Evolutionary conservation across 1,139 yeast species (phyloP).

Genomic region (Scheffersomyces stambukii): DNA sequence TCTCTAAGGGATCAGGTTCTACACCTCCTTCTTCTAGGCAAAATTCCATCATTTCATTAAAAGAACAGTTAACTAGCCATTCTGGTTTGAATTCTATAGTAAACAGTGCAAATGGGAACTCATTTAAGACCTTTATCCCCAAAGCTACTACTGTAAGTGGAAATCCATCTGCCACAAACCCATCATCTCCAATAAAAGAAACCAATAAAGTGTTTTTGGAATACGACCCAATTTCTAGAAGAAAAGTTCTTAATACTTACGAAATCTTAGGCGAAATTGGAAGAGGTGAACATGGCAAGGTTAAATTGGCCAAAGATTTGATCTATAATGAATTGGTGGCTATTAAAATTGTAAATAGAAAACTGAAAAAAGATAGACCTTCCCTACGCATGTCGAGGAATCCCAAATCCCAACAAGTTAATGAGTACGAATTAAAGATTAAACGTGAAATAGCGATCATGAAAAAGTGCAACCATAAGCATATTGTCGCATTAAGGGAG

Average conservation of each 20-base stretch:
- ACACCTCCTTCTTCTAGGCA: conserved; percentile 16
- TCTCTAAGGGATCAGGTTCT: conserved; percentile 23
- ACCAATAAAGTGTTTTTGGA: conserved; percentile 78
- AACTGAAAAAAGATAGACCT: conserved; percentile 52
- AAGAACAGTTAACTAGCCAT: conserved; percentile 3
- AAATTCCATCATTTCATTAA: conserved; percentile 14
- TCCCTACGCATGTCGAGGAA: conserved; percentile 45
- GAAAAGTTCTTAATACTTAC: conserved; percentile 84
- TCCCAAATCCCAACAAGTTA: conserved; percentile 12
- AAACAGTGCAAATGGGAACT: too few relatives aligned
- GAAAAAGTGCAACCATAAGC: conserved; percentile 90
- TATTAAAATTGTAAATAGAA: conserved; percentile 85
- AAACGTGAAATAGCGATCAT: conserved; percentile 92
- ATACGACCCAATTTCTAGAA: conserved; percentile 82
- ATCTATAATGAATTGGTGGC: conserved; percentile 76
- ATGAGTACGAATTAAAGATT: conserved; percentile 61
- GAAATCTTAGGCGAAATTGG: conserved; percentile 89
- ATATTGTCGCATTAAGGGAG: conserved; percentile 81
- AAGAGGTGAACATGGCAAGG: conserved; percentile 96
- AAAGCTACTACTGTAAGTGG: conserved; percentile 1
- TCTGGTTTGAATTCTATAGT: too few relatives aligned
- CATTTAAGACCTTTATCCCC: background rate
- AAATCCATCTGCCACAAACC: conserved; percentile 1
- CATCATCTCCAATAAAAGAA: conserved; percentile 57
- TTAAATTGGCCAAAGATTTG: conserved; percentile 79